Base-by-base conservation (phyloP, 2,329 filamentous ascomycete species). In the Davidsoniella australis region DNA sequence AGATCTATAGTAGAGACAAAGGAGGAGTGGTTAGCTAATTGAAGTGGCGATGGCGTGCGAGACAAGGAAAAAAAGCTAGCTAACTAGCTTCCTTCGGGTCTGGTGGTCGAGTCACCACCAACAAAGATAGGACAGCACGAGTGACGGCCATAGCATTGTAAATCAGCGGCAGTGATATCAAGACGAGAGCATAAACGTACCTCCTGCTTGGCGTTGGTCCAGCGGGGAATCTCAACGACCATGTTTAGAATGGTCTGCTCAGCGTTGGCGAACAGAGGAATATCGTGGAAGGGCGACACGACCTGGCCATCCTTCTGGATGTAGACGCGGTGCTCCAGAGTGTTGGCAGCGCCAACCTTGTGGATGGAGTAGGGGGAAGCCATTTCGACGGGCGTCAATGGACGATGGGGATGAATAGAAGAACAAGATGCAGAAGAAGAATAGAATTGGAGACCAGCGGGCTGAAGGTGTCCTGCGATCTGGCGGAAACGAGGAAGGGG, bases 151-250 rank as follows among this genome's bases (percentile, higher is more conserved):
- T 8, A 41, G 7, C 12, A 41, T 20, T 1, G 24, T 10, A 36
- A 44, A 41, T 41, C 16, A 20, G 12, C 26, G 26, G 10, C 6
- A 46, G 9, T 14, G 14, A 45, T 16, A 23, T n/a, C 26, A 36
- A 23, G 7, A 39, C 38, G 29, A 45, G 5, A 41, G 44, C 50
- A 54, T 44, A 38, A 52, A 70, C 82, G 58, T 67, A 94, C 89
- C 84, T 98, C 91, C 69, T 93, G 85, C 80, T 98, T 98, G 62
- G 84, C 91, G 71, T 98, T 98, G 73, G 89, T 94, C 91, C 91
- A 98, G 72, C 91, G 82, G 62, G 91, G 91, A 62, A 98, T 95
- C 82, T 98, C 91, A 61, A 98, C 91, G 57, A 98, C 67, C 91
- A 98, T 98, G 82, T 98, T 98, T 63, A 98, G 77, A 66, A 96